These are phyloP conservation scores for Bimuria novae-zelandiae DNA, from an alignment of 2,329 filamentous ascomycete species.

Conservation along the genomic window DNA sequence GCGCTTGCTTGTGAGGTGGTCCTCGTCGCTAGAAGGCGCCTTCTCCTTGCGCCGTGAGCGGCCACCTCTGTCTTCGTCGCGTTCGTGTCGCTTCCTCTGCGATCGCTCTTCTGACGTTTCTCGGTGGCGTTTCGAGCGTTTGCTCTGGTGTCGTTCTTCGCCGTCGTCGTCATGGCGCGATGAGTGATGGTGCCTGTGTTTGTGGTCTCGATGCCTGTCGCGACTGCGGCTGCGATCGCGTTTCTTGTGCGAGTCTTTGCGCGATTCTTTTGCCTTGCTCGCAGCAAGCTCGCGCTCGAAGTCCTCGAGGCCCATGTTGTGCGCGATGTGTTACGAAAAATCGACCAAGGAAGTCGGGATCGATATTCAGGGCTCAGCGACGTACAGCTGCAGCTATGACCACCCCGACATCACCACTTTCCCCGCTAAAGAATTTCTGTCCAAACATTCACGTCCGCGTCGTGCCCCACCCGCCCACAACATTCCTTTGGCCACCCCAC, in stretches of 20 bases:
- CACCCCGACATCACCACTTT: constrained; percentile 35
- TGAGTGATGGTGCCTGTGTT: constrained; percentile 50
- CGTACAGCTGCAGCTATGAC: constrained; percentile 11
- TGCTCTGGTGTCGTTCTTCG: constrained; percentile 64
- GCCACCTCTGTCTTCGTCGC: constrained; percentile 47
- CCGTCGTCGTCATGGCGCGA: constrained; percentile 51
- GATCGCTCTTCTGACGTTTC: constrained; percentile 46
- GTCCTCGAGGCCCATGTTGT: constrained; percentile 65
- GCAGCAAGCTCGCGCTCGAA: constrained; percentile 78
- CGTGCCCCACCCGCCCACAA: too few species aligned
- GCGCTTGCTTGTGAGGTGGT: constrained; percentile 37
- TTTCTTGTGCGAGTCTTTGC: constrained; percentile 55
- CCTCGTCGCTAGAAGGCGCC: constrained; percentile 40
- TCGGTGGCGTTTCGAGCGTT: constrained; percentile 63
- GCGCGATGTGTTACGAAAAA: constrained; percentile 42
- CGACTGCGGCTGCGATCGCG: constrained; percentile 51
- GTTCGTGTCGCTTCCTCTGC: constrained; percentile 51
- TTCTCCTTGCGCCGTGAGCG: constrained; percentile 43
- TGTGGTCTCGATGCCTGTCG: constrained; percentile 45
- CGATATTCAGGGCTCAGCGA: constrained; percentile 1
- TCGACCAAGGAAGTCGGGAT: constrained; percentile 15
- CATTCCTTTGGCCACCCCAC: constrained; percentile 8
- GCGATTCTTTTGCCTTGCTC: constrained; percentile 61
- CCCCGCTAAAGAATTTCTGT: constrained; percentile 40
- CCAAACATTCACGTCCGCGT: too few species aligned